Conservation (phyloP, 2,329 filamentous ascomycete genomes). For the Leptographium radiaticola region DNA sequence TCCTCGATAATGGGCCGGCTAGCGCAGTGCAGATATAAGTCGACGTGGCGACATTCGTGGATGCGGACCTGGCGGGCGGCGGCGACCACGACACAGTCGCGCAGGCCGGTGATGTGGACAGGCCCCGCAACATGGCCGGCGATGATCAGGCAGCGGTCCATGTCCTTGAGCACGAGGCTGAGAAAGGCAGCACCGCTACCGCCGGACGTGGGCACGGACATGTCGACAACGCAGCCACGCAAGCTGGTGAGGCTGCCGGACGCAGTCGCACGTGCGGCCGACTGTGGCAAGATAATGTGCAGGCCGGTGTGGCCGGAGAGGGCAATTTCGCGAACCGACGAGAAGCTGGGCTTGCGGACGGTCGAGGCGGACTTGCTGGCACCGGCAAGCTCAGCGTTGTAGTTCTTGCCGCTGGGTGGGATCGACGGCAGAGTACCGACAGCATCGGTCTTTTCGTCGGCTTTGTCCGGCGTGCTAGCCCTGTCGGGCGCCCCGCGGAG, state of each 20-base stretch:
- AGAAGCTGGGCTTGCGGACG: conserved; percentile 50
- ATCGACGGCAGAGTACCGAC: conserved; percentile 23
- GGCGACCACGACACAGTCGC: conserved; percentile 63
- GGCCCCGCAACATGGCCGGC: conserved; percentile 69
- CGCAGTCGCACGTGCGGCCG: conserved; percentile 56
- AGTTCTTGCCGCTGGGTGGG: conserved; percentile 29
- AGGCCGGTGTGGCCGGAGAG: conserved; percentile 55
- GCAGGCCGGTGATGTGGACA: conserved; percentile 66
- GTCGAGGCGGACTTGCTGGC: conserved; percentile 19
- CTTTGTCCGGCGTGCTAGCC: background rate
- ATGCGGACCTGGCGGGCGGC: conserved; percentile 81
- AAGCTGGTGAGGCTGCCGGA: conserved; percentile 63
- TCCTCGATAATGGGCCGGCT: conserved; percentile 92
- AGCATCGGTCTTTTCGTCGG: conserved; percentile 21
- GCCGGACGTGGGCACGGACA: conserved; percentile 49
- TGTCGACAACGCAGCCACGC: conserved; percentile 61
- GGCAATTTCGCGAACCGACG: conserved; percentile 44
- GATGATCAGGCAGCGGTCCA: conserved; percentile 59
- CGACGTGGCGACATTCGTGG: conserved; percentile 70
- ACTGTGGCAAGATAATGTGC: conserved; percentile 64
- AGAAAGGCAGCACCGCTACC: conserved; percentile 49
- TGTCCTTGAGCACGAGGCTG: conserved; percentile 51
- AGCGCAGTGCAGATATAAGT: conserved; percentile 69
- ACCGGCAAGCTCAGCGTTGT: conserved; percentile 42
- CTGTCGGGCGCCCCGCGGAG: conserved; percentile 12